Percentiles rank a stretch among this genome's conserved stretches.
Conservation (phyloP, 192 early-diverging fungal species). For the Umbelopsis sp. region DNA sequence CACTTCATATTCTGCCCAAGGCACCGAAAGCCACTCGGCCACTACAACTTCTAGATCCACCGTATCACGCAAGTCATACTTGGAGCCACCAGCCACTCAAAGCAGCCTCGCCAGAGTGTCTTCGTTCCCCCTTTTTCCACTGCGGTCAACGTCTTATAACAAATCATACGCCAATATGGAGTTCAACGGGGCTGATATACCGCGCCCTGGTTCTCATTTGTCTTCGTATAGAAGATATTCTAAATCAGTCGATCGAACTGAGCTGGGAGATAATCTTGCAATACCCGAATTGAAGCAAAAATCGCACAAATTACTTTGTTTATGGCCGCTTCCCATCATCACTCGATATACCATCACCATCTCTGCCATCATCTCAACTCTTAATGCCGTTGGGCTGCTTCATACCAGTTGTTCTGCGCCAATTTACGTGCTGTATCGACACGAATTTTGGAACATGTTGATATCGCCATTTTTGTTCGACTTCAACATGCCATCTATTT, state of each 20-base stretch:
- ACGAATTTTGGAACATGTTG: conserved; percentile 42
- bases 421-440: conserved; percentile 28
- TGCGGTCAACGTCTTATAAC: background rate
- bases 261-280: background rate
- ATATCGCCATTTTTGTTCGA: conserved; percentile 42
- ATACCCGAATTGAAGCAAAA: conserved; percentile 25
- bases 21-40: background rate
- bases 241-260: background rate
- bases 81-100: background rate
- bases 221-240: background rate
- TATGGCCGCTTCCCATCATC: conserved; percentile 43
- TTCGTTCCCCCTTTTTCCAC: conserved; percentile 3
- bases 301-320: conserved; percentile 37
- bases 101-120: conserved; percentile 4
- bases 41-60: background rate
- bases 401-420: conserved; percentile 32
- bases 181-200: background rate
- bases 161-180: background rate
- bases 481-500: conserved; percentile 26
- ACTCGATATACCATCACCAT: conserved; percentile 39
- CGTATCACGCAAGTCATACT: background rate
- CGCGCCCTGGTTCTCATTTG: background rate
- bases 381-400: conserved; percentile 21
- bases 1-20: background rate
- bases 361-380: conserved; percentile 28